Conservation (phyloP, 2,329 filamentous ascomycete species). For the Penicillium occitanis region DNA sequence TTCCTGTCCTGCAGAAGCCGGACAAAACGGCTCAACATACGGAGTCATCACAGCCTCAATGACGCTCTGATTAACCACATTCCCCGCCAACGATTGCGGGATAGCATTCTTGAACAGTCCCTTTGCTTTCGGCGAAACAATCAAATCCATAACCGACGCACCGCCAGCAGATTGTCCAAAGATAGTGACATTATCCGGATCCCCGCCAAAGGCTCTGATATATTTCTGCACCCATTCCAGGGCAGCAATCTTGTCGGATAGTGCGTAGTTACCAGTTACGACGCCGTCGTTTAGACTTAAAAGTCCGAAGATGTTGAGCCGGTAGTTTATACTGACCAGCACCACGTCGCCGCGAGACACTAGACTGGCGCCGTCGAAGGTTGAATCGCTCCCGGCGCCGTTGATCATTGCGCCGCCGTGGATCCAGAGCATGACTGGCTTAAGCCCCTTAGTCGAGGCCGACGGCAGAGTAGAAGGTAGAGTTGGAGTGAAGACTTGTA, state of each 20-base stretch:
- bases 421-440: conserved; percentile 46
- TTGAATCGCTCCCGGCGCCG: conserved; percentile 36
- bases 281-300: conserved; percentile 48
- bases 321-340: conserved; percentile 49
- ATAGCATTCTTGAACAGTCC: conserved; percentile 18
- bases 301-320: conserved; percentile 51
- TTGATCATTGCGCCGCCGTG: conserved; percentile 51
- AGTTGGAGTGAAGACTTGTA: conserved; percentile 29
- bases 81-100: conserved; percentile 18
- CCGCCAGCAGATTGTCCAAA: conserved; percentile 55
- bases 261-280: conserved; percentile 37
- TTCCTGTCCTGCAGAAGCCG: conserved; percentile 5
- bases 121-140: conserved; percentile 16
- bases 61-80: conserved; percentile 5
- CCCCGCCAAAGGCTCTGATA: conserved; percentile 43
- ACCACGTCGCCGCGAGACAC: conserved; percentile 48
- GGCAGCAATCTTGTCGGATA: conserved; percentile 36
- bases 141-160: conserved; percentile 19
- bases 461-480: not conserved
- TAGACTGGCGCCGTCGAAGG: conserved; percentile 34
- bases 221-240: conserved; percentile 44
- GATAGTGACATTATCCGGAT: conserved; percentile 50
- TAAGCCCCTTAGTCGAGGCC: conserved; percentile 27
- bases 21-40: conserved; percentile 15
- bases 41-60: conserved; percentile 10